Percentiles rank a stretch among this genome's conserved stretches.
phyloP scores from a whole-genome alignment of 305 asterid species.

The Fraxinus greggii region DNA sequence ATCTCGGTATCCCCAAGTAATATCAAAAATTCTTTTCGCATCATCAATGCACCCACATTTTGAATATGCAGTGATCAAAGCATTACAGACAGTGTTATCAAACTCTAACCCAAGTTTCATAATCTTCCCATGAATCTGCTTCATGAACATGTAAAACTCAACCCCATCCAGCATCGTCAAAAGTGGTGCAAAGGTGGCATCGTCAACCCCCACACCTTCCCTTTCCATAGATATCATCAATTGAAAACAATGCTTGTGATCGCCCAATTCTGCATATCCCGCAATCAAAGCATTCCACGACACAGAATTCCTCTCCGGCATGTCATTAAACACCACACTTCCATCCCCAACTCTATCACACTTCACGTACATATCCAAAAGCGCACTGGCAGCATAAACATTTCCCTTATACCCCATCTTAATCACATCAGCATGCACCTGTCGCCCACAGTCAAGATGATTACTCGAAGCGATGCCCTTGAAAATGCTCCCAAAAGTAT shows the following conservation, averaged over 20 bases:
- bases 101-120: slow-evolving; percentile 51
- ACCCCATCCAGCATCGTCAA: slow-evolving; percentile 52
- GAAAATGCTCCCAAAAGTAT: slow-evolving; percentile 70
- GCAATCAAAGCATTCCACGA: slow-evolving; percentile 83
- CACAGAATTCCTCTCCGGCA: slow-evolving; percentile 60
- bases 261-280: slow-evolving; percentile 58
- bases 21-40: slow-evolving; percentile 51
- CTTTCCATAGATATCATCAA: slow-evolving; percentile 53
- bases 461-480: slow-evolving; percentile 57
- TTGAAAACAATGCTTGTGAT: slow-evolving; percentile 39
- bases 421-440: slow-evolving; percentile 56
- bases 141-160: slow-evolving; percentile 34
- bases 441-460: slow-evolving; percentile 45
- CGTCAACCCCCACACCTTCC: slow-evolving; percentile 51
- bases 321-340: slow-evolving; percentile 41
- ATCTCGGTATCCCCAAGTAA: slow-evolving; percentile 47
- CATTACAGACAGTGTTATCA: slow-evolving; percentile 64
- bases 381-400: slow-evolving; percentile 70
- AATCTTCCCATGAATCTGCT: slow-evolving; percentile 67
- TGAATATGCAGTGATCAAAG: slow-evolving; percentile 63
- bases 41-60: slow-evolving; percentile 54
- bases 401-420: slow-evolving; percentile 59
- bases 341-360: slow-evolving; percentile 58
- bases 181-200: slow-evolving; percentile 74
- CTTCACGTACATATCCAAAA: slow-evolving; percentile 72